These are phyloP conservation scores for Pleurotus sapidus DNA, from an alignment of 768 basidiomycete species.

Conservation along the genomic window DNA sequence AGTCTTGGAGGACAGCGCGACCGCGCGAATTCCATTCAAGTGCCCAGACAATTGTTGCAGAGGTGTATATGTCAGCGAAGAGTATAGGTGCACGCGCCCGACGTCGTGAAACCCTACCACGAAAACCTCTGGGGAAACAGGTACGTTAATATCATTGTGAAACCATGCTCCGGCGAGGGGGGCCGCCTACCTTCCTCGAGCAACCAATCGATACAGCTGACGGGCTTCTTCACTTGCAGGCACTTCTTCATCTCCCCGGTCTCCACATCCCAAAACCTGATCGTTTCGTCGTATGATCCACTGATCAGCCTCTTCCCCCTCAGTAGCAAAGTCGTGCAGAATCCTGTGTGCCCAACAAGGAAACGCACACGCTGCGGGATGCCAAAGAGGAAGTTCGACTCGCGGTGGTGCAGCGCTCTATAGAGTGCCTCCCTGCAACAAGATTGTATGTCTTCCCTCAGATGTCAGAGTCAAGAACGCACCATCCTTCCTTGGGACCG, in stretches of 20 bases:
- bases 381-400: conserved; percentile 77
- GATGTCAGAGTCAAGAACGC: conserved; percentile 19
- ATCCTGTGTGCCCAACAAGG: conserved; percentile 82
- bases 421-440: conserved; percentile 56
- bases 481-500: conserved; percentile 61
- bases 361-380: conserved; percentile 76
- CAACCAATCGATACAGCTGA: conserved; percentile 86
- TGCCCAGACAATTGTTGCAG: conserved; percentile 84
- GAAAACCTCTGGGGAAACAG: conserved; percentile 61
- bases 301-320: conserved; percentile 82
- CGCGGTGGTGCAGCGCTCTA: conserved; percentile 78
- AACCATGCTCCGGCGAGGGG: neutral
- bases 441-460: neutral
- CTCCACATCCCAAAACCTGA: conserved; percentile 87
- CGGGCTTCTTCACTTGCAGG: conserved; percentile 82
- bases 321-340: conserved; percentile 79
- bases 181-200: conserved; percentile 63
- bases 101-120: conserved; percentile 93
- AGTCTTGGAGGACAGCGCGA: conserved; percentile 80
- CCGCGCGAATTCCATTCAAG: conserved; percentile 86
- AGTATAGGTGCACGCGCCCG: conserved; percentile 87
- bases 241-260: conserved; percentile 66
- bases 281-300: conserved; percentile 90
- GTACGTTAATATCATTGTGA: neutral
- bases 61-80: conserved; percentile 79